These are phyloP conservation scores for Suhomyces faveliae DNA, from an alignment of 805 yeast genomes.

Conservation along the genomic window DNA sequence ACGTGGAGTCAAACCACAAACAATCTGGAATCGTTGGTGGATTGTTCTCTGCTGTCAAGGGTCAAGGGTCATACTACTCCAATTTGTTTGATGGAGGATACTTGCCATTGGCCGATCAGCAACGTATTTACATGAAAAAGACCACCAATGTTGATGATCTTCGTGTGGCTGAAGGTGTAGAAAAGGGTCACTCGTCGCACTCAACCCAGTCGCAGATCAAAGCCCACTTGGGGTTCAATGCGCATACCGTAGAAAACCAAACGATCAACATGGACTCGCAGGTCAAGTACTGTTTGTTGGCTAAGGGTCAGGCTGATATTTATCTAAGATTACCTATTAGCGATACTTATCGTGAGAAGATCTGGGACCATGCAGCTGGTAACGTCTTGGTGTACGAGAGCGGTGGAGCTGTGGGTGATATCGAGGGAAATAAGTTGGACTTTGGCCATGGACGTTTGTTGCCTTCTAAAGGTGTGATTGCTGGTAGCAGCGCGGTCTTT, in stretches of 20 bases:
- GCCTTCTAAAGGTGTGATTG: constrained; percentile 88
- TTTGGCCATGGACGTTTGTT: constrained; percentile 85
- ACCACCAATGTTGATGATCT: constrained; percentile 47
- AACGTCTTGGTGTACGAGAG: constrained; percentile 81
- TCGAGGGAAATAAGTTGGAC: constrained; percentile 69
- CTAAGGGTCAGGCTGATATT: constrained; percentile 89
- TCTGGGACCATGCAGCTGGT: constrained; percentile 99
- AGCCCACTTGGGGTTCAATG: constrained; percentile 42
- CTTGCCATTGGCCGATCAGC: constrained; percentile 29
- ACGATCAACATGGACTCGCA: constrained; percentile 89
- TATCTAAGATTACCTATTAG: constrained; percentile 85
- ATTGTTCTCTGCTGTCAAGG: constrained; percentile 65
- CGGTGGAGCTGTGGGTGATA: constrained; percentile 89
- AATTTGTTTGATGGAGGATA: constrained; percentile 38
- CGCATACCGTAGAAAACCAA: constrained; percentile 54
- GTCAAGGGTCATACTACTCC: constrained; percentile 63
- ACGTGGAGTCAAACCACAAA: constrained; percentile 35
- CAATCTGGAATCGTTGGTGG: constrained; percentile 57
- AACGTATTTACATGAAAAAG: constrained; percentile 52
- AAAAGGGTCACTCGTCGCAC: constrained; percentile 91
- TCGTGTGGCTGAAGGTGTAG: constrained; percentile 89
- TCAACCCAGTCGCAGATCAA: constrained; percentile 81
- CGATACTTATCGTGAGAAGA: constrained; percentile 79
- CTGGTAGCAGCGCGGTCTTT: constrained; percentile 57
- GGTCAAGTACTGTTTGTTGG: constrained; percentile 89